Conservation (phyloP, 257 asterid genomes). For the Jacaranda copaia region DNA sequence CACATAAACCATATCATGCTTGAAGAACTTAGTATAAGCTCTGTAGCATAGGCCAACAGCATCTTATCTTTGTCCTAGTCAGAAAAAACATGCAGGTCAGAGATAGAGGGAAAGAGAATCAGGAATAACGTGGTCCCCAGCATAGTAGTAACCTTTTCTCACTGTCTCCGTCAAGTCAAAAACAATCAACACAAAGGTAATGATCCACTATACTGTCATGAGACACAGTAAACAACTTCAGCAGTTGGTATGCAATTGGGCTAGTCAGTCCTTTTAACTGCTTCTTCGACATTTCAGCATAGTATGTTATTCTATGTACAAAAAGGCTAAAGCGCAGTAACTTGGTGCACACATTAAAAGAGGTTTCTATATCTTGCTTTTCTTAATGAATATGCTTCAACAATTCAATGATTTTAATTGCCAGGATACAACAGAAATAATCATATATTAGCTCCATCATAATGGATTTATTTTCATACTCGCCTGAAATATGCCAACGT, state of each 20-base stretch:
- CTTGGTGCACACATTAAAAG: not conserved
- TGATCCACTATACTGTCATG: not conserved
- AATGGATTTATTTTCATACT: not conserved
- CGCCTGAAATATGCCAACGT: not conserved
- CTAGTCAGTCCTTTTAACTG: not conserved
- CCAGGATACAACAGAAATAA: not conserved
- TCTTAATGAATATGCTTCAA: constrained; percentile 17
- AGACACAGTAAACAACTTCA: not conserved
- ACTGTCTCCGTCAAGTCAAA: not conserved
- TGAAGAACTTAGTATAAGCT: not conserved
- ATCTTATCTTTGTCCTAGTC: constrained; percentile 1
- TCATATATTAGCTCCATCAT: not conserved
- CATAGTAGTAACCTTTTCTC: not conserved
- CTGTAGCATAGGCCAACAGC: not conserved
- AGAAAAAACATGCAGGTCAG: not conserved
- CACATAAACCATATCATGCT: constrained; percentile 11
- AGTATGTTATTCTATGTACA: not conserved
- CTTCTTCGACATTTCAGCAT: not conserved
- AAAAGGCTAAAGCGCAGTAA: not conserved
- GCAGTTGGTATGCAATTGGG: not conserved
- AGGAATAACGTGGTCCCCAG: not conserved
- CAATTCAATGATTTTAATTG: constrained; percentile 32
- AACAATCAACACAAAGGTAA: not conserved
- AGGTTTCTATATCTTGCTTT: constrained; percentile 51
- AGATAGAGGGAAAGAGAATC: not conserved